phyloP scores from a whole-genome alignment of 192 early-diverging fungal genomes.

The Thamnidium elegans region DNA sequence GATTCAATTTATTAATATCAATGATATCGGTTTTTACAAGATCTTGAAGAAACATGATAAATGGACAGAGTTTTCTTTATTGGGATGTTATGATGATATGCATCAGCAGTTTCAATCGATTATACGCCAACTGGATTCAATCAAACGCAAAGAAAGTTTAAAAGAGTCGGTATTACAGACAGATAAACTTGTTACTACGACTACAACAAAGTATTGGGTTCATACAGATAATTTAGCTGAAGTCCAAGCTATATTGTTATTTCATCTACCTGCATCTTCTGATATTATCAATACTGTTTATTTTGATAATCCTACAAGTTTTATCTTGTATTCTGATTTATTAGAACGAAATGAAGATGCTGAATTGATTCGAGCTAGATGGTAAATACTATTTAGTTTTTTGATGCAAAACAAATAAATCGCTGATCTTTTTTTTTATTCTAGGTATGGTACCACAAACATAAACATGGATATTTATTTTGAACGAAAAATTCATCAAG shows the following conservation, averaged over 20 bases:
- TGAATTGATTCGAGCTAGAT: constrained; percentile 1
- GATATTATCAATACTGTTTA: background rate
- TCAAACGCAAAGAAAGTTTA: background rate
- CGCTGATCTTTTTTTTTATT: background rate
- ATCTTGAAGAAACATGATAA: constrained; percentile 99
- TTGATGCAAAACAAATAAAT: background rate
- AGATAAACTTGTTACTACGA: background rate
- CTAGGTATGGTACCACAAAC: background rate
- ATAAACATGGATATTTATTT: background rate
- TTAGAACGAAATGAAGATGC: background rate
- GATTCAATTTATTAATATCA: constrained; percentile 57
- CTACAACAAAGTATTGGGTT: constrained; percentile 71
- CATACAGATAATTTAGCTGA: constrained; percentile 88
- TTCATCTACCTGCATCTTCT: constrained; percentile 80
- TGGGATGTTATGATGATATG: constrained; percentile 48
- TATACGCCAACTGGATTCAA: background rate
- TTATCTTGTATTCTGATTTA: background rate
- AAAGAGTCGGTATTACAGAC: background rate
- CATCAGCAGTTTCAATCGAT: constrained; percentile 16
- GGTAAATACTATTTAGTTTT: background rate
- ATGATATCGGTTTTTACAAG: constrained; percentile 78
- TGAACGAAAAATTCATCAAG: background rate
- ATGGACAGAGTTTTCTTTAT: constrained; percentile 68
- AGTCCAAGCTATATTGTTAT: constrained; percentile 82
- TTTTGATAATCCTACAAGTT: background rate